phyloP scores from a whole-genome alignment of 495 filamentous ascomycete species.

The Jackrogersella minutella region DNA sequence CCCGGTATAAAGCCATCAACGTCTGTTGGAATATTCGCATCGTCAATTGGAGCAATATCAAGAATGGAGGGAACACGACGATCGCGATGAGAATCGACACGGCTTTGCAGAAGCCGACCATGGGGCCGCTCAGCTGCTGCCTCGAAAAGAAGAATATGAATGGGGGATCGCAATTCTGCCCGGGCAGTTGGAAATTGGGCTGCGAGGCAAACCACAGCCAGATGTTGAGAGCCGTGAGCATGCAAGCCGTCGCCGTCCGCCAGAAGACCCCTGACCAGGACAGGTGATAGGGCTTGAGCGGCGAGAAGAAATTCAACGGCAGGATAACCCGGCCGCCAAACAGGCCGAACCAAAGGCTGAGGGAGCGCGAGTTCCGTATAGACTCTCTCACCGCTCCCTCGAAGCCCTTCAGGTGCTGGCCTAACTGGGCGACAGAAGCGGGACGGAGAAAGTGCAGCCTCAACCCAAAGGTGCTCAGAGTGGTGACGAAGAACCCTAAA shows the following conservation, averaged over 20 bases:
- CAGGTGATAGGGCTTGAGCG: conserved; percentile 16
- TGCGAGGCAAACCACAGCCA: conserved; percentile 26
- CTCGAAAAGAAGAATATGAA: conserved; percentile 28
- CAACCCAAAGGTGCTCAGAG: conserved; percentile 30
- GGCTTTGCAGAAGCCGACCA: conserved; percentile 16
- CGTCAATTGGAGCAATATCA: neutral
- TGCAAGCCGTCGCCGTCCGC: conserved; percentile 4
- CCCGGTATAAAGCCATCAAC: conserved; percentile 8
- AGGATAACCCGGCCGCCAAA: neutral
- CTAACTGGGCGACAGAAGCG: conserved; percentile 10
- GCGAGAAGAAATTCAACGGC: conserved; percentile 14
- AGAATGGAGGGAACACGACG: conserved; percentile 9
- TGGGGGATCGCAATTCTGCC: conserved; percentile 9
- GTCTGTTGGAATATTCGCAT: neutral
- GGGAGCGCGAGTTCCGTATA: no score
- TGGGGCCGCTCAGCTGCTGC: conserved; percentile 13
- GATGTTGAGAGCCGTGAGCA: conserved; percentile 17
- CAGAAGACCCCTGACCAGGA: conserved; percentile 26
- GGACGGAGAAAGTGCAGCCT: conserved; percentile 28
- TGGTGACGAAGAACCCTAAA: conserved; percentile 37
- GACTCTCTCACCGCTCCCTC: neutral
- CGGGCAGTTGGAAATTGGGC: conserved; percentile 8
- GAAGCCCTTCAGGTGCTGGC: neutral
- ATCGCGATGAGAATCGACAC: conserved; percentile 16
- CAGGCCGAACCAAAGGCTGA: neutral